phyloP scores from a whole-genome alignment of 148 eudicot genomes.

The Gaultheria prostrata region DNA sequence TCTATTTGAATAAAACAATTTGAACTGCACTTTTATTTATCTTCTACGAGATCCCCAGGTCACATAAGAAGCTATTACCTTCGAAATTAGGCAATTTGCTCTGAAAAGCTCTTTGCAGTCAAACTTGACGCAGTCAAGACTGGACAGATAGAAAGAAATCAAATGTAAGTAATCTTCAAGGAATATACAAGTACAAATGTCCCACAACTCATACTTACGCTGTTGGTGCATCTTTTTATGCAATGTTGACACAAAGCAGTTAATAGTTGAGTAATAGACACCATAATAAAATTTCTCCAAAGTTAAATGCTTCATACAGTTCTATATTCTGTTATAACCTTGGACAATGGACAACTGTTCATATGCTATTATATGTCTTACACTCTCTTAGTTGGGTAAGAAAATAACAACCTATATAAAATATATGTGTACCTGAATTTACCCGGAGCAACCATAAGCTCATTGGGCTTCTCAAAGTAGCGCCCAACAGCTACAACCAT shows the following conservation, averaged over 20 bases:
- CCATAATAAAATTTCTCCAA: background rate
- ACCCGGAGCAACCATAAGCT: too few relatives aligned
- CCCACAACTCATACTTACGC: background rate
- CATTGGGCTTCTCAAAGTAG: too few relatives aligned
- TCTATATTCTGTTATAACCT: background rate
- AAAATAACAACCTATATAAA: too few relatives aligned
- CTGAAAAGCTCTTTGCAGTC: background rate
- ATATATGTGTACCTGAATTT: too few relatives aligned
- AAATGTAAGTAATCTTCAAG: background rate
- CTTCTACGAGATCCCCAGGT: too few relatives aligned
- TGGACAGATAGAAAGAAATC: background rate
- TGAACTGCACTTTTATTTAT: background rate
- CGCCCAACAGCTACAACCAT: too few relatives aligned
- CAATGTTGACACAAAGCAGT: background rate
- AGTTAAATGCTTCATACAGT: background rate
- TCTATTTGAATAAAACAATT: too few relatives aligned
- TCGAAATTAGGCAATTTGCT: background rate
- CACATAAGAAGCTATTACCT: background rate
- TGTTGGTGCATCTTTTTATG: background rate
- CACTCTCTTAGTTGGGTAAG: too few relatives aligned
- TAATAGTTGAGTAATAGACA: background rate
- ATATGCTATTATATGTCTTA: background rate
- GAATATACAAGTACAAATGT: background rate
- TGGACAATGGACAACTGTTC: background rate
- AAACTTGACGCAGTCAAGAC: background rate